These are phyloP conservation scores for Pseudonitzschia multiseries DNA, from an alignment of 108 stramenopile genomes.

Conservation along the genomic window DNA sequence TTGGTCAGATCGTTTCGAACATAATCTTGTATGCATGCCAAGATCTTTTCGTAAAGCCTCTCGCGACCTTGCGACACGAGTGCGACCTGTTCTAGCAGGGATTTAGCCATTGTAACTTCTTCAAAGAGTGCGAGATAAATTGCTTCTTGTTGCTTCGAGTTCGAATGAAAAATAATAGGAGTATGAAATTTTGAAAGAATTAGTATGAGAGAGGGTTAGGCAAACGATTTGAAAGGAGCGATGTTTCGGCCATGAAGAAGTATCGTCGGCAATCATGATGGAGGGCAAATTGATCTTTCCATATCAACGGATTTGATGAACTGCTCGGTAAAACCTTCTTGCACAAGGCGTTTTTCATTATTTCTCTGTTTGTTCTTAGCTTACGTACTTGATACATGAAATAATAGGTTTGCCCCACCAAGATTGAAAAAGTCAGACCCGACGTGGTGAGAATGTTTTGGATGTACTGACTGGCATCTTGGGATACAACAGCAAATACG, in stretches of 20 bases:
- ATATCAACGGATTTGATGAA: too few relatives aligned
- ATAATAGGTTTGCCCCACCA: slow-evolving; percentile 88
- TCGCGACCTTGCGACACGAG: slow-evolving; percentile 81
- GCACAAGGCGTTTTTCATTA: too few relatives aligned
- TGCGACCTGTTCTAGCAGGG: slow-evolving; percentile 80
- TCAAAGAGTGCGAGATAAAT: slow-evolving; percentile 82
- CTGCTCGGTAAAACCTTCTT: too few relatives aligned
- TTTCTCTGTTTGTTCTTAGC: neutral
- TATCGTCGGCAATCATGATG: too few relatives aligned
- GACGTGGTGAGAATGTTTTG: slow-evolving; percentile 83
- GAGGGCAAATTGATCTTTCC: too few relatives aligned
- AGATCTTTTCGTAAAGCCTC: slow-evolving; percentile 62
- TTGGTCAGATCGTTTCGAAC: slow-evolving; percentile 69
- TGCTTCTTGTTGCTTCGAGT: slow-evolving; percentile 66
- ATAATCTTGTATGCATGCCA: slow-evolving; percentile 66
- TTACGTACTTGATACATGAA: slow-evolving; percentile 71
- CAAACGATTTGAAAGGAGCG: neutral
- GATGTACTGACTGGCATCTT: slow-evolving; percentile 83
- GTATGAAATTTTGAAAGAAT: neutral
- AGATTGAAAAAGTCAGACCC: slow-evolving; percentile 73
- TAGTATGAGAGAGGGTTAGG: too few relatives aligned
- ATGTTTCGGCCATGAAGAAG: neutral
- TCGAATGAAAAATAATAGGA: neutral
- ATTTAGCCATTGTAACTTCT: slow-evolving; percentile 85
- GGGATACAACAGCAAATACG: slow-evolving; percentile 73